Evolutionary conservation across 148 eudicot genomes (phyloP), one percentile per base, ranked within the genome.

Genomic region (Spergularia bocconei): DNA sequence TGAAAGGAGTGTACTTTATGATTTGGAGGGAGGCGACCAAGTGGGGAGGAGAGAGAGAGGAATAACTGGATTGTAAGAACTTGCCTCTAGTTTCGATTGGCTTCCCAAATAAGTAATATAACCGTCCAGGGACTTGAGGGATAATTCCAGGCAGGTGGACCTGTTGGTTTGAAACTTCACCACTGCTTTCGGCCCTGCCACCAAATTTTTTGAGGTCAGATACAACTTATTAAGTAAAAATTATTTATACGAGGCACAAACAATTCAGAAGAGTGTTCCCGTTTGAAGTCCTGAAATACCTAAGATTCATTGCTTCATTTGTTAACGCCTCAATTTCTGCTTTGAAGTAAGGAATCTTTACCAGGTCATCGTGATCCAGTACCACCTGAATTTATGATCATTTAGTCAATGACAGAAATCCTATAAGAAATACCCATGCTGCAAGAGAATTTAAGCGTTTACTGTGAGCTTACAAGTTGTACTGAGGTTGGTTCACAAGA

Each of bases 81-180:
- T 63, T 81, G 85, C 97, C 97, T 79, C 71, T 72, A 57, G 94
- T 90, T 76, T 88, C 87, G n/a, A 93, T 93, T 72, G 97, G 92
- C 88, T 89, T 93, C 36, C 97, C 97, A 52, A 93, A 91, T 23
- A 79, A 72, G 81, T 72, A 89, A 72, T 93, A 93, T 11, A 91
- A 83, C 55, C 98, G 91, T 12, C 98, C 98, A 4, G 98, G 93
- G 76, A 85, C 51, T 82, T 91, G 88, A 1, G 98, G 94, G 67
- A 83, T 10, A 13, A 89, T 60, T 65, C 85, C 72, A 13, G 97
- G 98, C 29, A 88, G 64, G 77, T 82, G 80, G 39, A 75, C 21
- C 69, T 78, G 87, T 78, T 89, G 93, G 71, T 89, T 89, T 63
- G 82, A 72, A 41, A 89, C 89, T 75, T 93, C 93, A 56, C 96